Base-by-base conservation (phyloP, 1,284 basidiomycete genomes). In the Heimioporus retisporus region DNA sequence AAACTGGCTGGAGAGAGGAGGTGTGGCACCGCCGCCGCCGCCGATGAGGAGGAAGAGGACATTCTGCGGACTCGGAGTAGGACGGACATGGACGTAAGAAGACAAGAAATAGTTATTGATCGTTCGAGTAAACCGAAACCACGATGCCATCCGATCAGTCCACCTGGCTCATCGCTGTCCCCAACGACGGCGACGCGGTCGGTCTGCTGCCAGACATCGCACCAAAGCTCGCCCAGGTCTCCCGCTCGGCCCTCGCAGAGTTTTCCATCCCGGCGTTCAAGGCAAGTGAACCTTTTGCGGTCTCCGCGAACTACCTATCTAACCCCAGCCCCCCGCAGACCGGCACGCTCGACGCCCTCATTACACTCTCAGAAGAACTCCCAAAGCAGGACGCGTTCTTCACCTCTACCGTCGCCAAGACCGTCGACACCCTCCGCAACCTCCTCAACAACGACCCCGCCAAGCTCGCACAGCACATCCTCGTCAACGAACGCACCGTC, bases 311-410 rank as follows among this genome's bases (percentile, higher is more conserved):
- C 61, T 59, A 64, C 71, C 71, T 65, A 76, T 60, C 5, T 59
- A 59, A 65, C 35, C 66, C 62, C 55, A 31, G 63, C 55, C 59
- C 68, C 55, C 59, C 68, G 70, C 81, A 99, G 96, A 96, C 96
- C 67, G 97, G 97, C 64, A 99, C 97, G 0, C 89, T 99, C 35
- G 97, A 97, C 69, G 88, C 90, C 40, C 90, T 99, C 66, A 91
- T 99, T 70, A 87, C 90, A 6, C 88, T 99, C 59, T 97, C 96
- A 21, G 98, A 99, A 77, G 91, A 94, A 62, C 87, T 99, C 55
- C 95, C 96, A 19, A 99, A 98, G 82, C 90, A 94, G 69, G 98
- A 99, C 73, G 78, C 87, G n/a, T 89, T 88, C 83, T 96, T 98
- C 83, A 98, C 95, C 5, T 84, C 88, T 28, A 90, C 92, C 16